Base-by-base conservation (phyloP, 2,329 filamentous ascomycete species). In the Dothideomycetidae sp. region DNA sequence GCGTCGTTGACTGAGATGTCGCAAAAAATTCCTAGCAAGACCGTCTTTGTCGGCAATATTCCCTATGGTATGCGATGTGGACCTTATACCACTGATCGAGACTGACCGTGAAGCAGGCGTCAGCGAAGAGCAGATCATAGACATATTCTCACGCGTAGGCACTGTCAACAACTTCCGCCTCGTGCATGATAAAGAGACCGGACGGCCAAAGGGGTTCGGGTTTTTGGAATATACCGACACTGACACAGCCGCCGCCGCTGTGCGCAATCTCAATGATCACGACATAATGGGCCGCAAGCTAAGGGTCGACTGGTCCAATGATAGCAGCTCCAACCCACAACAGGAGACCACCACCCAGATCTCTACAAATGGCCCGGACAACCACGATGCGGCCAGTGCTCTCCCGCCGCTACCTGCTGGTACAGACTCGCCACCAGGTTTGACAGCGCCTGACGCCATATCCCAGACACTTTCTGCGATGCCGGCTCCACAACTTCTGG, bases 141-240 rank as follows among this genome's bases (percentile, higher is more conserved):
- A 94, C 50, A 93, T 93, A 43, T 92, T 96, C 58, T 82, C 78
- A 55, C 80, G 81, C 46, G 85, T 82, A 37, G 90, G 90, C 41
- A 82, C 86, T 47, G 88, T 96, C 1, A 69, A 92, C 42, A 88
- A 81, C 56, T 96, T 96, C 57, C 76, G 88, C 36, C 71, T 96
- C 33, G 88, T 96, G 46, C 92, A 93, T 60, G 92, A 96, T 63
- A 81, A 85, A 37, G 88, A 96, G 53, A 94, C 86, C 2, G 86
- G 88, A 29, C 77, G 84, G 40, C 86, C 90, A 1, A 96, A 94
- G 59, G 90, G 90, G 12, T 98, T 93, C 56, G 90, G 90, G 23
- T 98, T 96, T 52, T 82, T 86, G 52, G 88, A 96, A 57, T 98
- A 93, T 54, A 81, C 84, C 39, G 90, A 96, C 54, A 77, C 82